Evolutionary conservation across 2,329 filamentous ascomycete species (phyloP).

Genomic region (Pseudocercospora eumusae): DNA sequence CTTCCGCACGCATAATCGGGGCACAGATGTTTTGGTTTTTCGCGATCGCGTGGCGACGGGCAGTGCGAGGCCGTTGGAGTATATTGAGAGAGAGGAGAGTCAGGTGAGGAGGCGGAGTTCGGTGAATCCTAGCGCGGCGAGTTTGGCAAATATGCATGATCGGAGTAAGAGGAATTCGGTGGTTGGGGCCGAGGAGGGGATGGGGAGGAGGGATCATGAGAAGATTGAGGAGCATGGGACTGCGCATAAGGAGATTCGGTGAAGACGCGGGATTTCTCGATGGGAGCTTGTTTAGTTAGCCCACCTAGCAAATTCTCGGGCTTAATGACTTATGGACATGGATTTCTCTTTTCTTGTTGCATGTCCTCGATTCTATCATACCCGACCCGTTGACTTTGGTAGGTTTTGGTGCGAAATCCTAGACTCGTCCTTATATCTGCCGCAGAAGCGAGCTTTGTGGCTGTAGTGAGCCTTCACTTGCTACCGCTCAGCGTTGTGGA

Average conservation of each 20-base stretch:
- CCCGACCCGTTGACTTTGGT: no score
- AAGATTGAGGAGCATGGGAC: constrained; percentile 1
- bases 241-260: constrained; percentile 13
- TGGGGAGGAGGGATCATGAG: constrained; percentile 1
- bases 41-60: constrained; percentile 52
- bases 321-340: no score
- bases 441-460: no score
- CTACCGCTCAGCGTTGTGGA: no score
- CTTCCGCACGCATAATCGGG: constrained; percentile 28
- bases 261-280: neutral
- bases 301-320: no score
- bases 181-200: constrained; percentile 12
- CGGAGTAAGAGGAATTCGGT: constrained; percentile 11
- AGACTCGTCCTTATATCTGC: no score
- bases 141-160: constrained; percentile 25
- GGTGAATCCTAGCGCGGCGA: constrained; percentile 39
- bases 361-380: no score
- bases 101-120: constrained; percentile 40
- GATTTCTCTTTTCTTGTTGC: no score
- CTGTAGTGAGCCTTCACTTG: no score
- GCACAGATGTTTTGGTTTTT: constrained; percentile 47
- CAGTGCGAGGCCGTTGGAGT: constrained; percentile 50
- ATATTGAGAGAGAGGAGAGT: constrained; percentile 51
- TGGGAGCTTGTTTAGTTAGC: no score
- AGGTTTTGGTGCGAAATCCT: no score